phyloP scores from a whole-genome alignment of 2,329 filamentous ascomycete genomes.

The Pestalotiopsis sp. region DNA sequence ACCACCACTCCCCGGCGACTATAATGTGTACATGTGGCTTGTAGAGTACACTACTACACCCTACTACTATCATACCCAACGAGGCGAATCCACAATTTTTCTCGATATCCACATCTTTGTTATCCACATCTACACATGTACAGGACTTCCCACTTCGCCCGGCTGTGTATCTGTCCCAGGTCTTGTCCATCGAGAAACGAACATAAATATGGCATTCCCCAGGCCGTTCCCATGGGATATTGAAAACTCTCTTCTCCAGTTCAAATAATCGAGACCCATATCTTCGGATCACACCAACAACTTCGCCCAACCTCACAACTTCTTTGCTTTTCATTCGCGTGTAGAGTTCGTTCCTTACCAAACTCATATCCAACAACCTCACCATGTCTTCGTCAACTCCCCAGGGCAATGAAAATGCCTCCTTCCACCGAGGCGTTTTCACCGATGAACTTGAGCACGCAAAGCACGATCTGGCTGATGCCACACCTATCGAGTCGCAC shows the following conservation, averaged over 20 bases:
- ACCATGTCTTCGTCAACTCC: slow-evolving; percentile 25
- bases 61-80: neutral
- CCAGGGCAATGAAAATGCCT: slow-evolving; percentile 22
- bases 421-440: slow-evolving; percentile 35
- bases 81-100: neutral
- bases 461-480: slow-evolving; percentile 30
- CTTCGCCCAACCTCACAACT: neutral
- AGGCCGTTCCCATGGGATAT: neutral
- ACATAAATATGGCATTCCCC: slow-evolving; percentile 16
- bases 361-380: slow-evolving; percentile 6
- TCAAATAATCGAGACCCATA: neutral
- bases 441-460: slow-evolving; percentile 34
- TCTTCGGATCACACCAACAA: neutral
- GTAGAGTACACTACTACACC: neutral
- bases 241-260: slow-evolving; percentile 6
- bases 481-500: slow-evolving; percentile 20
- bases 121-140: neutral
- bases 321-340: slow-evolving; percentile 30
- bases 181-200: neutral
- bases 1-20: neutral
- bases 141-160: neutral
- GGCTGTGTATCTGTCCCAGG: neutral
- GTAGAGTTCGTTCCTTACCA: slow-evolving; percentile 38
- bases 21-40: neutral
- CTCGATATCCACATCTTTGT: neutral